Conservation (phyloP, 345 rosid genomes). For the Salix caprea region DNA sequence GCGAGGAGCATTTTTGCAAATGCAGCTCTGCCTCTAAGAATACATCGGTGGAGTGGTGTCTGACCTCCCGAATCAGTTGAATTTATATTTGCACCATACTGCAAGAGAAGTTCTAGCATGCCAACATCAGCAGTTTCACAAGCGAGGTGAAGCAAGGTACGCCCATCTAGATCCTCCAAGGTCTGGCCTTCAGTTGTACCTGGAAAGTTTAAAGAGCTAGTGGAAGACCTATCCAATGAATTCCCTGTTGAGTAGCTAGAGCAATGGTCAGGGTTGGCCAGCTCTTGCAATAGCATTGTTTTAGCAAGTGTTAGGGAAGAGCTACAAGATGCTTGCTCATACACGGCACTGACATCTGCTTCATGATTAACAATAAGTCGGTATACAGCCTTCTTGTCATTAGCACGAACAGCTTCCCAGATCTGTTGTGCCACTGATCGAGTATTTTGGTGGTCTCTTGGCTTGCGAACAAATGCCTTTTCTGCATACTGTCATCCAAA, state of each 20-base stretch:
- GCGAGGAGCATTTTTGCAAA: slow-evolving; percentile 76
- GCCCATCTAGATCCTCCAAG: slow-evolving; percentile 60
- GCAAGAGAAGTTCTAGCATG: slow-evolving; percentile 92
- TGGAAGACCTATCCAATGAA: slow-evolving; percentile 61
- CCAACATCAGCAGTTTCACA: slow-evolving; percentile 94
- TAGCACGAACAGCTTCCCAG: slow-evolving; percentile 83
- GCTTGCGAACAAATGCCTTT: slow-evolving; percentile 76
- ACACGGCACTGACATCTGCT: slow-evolving; percentile 60
- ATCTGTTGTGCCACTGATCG: slow-evolving; percentile 60
- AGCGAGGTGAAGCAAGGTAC: slow-evolving; percentile 88
- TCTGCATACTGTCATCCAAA: slow-evolving; percentile 72
- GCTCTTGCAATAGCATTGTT: slow-evolving; percentile 78
- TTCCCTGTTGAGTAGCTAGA: slow-evolving; percentile 54
- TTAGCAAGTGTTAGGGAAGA: slow-evolving; percentile 82
- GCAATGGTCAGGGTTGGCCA: slow-evolving; percentile 45
- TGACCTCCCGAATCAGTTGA: slow-evolving; percentile 73
- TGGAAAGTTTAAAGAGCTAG: slow-evolving; percentile 50
- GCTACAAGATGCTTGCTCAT: slow-evolving; percentile 57
- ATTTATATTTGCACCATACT: slow-evolving; percentile 85
- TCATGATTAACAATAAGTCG: slow-evolving; percentile 72
- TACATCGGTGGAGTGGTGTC: slow-evolving; percentile 74
- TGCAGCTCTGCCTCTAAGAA: slow-evolving; percentile 51
- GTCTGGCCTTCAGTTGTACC: slow-evolving; percentile 43
- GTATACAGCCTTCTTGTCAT: slow-evolving; percentile 89
- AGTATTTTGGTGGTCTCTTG: slow-evolving; percentile 50